Evolutionary conservation across 2,329 filamentous ascomycete species (phyloP).

Genomic region (Nigrospora oryzae): DNA sequence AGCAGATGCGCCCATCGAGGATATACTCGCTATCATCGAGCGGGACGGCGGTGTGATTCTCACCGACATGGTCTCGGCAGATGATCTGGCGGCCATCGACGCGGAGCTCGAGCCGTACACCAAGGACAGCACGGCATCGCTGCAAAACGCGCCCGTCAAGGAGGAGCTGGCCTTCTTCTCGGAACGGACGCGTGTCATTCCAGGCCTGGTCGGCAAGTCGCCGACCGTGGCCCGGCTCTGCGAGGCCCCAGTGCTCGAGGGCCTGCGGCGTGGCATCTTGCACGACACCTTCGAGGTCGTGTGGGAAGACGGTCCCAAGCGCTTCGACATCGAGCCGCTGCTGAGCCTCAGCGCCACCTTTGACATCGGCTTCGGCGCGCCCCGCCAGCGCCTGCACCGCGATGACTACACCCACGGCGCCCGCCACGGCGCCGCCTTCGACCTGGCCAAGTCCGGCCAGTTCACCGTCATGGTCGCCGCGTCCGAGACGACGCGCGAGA

Average conservation of each 20-base stretch:
- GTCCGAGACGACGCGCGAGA: not conserved
- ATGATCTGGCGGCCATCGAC: not conserved
- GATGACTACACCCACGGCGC: not conserved
- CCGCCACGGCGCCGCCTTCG: not conserved
- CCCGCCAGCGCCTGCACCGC: not conserved
- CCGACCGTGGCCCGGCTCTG: not conserved
- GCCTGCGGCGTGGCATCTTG: not conserved
- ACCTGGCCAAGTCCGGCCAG: not conserved
- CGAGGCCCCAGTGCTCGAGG: not conserved
- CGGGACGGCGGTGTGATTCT: not conserved
- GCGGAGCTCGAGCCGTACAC: not conserved
- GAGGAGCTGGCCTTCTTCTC: not conserved
- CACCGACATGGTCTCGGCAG: not conserved
- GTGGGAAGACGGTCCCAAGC: not conserved
- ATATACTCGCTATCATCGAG: not conserved
- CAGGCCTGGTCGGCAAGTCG: not conserved
- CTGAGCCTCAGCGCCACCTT: not conserved
- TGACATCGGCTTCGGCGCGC: not conserved
- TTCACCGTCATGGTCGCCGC: not conserved
- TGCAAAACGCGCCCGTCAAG: not conserved
- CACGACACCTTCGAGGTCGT: not conserved
- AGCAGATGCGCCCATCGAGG: not conserved
- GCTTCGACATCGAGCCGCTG: not conserved
- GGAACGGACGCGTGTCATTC: not conserved
- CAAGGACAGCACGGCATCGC: too few species aligned